Base-by-base conservation (phyloP, 495 filamentous ascomycete species). In the Glutinoglossum americanum region DNA sequence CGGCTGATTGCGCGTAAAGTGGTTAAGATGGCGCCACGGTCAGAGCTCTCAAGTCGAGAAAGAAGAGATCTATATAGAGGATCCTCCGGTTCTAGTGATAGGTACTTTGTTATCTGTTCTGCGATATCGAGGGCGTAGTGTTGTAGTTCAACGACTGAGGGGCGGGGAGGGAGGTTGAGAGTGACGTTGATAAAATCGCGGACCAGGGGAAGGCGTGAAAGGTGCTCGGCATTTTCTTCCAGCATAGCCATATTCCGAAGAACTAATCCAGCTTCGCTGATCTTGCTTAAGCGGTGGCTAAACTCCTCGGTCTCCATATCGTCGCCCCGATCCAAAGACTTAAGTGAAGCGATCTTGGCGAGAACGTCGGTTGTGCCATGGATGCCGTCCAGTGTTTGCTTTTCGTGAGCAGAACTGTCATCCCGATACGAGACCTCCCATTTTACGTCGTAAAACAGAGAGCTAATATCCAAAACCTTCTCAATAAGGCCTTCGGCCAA, bases 241-340 rank as follows among this genome's bases (percentile, higher is more conserved):
- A 94, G 73, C 66, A 95, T 81, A 5, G 84, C 81, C 86, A 99
- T 94, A 64, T 99, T 99, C 49, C 93, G 77, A 54, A 97, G 73
- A 26, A 93, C 85, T 37, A 97, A 71, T 21, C 80, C 86, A 3
- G 92, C 89, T 67, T 97, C 89, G 54, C 82, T 89, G 60, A 94
- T 76, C 62, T 83, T 79, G 26, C 81, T 75, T 23, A 97, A 70
- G 11, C 76, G 68, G 58, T 88, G 76, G 58, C 76, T 75, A 63
- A 85, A 86, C 37, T 86, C 82, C 33, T 76, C 75, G 2, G 86
- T 77, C 59, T 89, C 80, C 51, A 97, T 73, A 27, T 80, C 78
- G 66, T 97, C 90, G 10, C 76, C 69, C 5, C 70, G 63, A 19
- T 80, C 68, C 35, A 81, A 72, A 15, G 21, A 21, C 37, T 76